Evolutionary conservation across 1,284 basidiomycete species (phyloP).

Genomic region (Neonothopanus nambi): DNA sequence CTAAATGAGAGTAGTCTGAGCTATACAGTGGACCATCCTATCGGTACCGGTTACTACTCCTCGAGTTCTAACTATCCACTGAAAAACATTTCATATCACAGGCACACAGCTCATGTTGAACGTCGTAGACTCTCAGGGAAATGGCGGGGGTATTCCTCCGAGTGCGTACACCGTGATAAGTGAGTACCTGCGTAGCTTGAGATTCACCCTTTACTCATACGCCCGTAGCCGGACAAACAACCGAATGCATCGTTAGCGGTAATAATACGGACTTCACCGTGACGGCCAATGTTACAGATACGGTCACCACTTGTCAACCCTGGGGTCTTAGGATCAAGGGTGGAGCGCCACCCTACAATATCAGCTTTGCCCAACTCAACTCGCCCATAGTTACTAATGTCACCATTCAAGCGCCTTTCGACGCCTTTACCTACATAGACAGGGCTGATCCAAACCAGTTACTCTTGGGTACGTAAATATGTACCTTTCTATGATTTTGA

Average conservation of each 20-base stretch:
- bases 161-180: constrained; percentile 35
- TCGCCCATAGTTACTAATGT: constrained; percentile 46
- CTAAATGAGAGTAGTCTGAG: constrained; percentile 35
- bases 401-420: constrained; percentile 37
- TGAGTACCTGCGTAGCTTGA: constrained; percentile 19
- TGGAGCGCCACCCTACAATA: constrained; percentile 47
- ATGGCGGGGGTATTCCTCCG: constrained; percentile 40
- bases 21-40: constrained; percentile 45
- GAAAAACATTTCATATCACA: constrained; percentile 21
- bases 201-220: not conserved
- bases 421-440: constrained; percentile 49
- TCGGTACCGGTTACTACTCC: constrained; percentile 35
- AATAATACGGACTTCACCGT: constrained; percentile 36
- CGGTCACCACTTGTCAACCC: constrained; percentile 44
- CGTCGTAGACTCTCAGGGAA: constrained; percentile 45
- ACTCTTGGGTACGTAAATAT: constrained; percentile 41
- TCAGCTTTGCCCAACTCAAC: constrained; percentile 41
- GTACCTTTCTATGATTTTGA: not conserved
- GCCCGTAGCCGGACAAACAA: constrained; percentile 33
- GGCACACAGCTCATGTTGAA: constrained; percentile 42
- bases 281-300: constrained; percentile 40
- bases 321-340: constrained; percentile 48
- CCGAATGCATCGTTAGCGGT: constrained; percentile 36
- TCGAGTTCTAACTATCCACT: not conserved
- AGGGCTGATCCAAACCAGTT: constrained; percentile 39